Percentiles rank a stretch among this genome's conserved stretches.
phyloP scores from a whole-genome alignment of 2,329 filamentous ascomycete species.

The Didymosphaeria variabile region DNA sequence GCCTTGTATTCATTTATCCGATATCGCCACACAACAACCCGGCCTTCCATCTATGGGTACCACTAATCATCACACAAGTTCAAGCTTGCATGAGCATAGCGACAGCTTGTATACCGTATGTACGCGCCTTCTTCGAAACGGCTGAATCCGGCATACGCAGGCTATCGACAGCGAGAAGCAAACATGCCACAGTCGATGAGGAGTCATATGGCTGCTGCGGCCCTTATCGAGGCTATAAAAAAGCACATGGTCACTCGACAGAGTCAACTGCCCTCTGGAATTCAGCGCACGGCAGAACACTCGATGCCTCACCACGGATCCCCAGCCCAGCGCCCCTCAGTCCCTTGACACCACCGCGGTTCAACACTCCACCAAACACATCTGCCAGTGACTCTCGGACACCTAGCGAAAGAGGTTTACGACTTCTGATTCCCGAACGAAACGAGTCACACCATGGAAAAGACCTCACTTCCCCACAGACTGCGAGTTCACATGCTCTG shows the following conservation, averaged over 20 bases:
- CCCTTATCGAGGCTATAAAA: slow-evolving; percentile 26
- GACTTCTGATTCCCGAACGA: slow-evolving; percentile 33
- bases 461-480: slow-evolving; percentile 34
- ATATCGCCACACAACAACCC: slow-evolving; percentile 36
- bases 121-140: slow-evolving; percentile 40
- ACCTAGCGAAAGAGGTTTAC: slow-evolving; percentile 32
- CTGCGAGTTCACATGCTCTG: slow-evolving; percentile 38
- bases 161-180: slow-evolving; percentile 25
- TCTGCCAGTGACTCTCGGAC: slow-evolving; percentile 18
- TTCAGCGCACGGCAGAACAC: slow-evolving; percentile 25
- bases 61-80: slow-evolving; percentile 37
- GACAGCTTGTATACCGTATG: slow-evolving; percentile 46
- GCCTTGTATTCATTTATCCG: slow-evolving; percentile 43
- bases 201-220: slow-evolving; percentile 18
- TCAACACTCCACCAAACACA: slow-evolving; percentile 24
- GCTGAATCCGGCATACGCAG: slow-evolving; percentile 29
- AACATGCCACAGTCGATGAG: slow-evolving; percentile 21
- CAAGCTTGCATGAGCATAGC: slow-evolving; percentile 41
- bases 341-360: slow-evolving; percentile 28
- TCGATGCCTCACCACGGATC: slow-evolving; percentile 34
- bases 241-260: slow-evolving; percentile 19
- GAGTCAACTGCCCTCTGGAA: slow-evolving; percentile 22
- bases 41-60: slow-evolving; percentile 40
- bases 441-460: slow-evolving; percentile 15
- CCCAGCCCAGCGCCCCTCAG: slow-evolving; percentile 29